phyloP scores from a whole-genome alignment of 2,329 filamentous ascomycete species.

The Aspergillus eucalypticola region DNA sequence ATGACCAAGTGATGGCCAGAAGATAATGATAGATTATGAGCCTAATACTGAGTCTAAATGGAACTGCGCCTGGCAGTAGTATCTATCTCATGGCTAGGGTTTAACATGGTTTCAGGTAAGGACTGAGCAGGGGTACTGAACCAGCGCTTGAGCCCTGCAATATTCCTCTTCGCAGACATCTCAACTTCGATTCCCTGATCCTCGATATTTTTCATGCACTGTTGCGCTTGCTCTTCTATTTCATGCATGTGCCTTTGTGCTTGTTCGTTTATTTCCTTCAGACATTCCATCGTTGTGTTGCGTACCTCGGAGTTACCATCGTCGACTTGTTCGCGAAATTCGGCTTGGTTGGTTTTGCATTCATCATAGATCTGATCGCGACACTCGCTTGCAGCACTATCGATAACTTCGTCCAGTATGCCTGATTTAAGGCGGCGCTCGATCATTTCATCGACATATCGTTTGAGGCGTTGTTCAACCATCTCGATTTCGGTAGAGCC shows the following conservation, averaged over 20 bases:
- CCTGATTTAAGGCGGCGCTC: constrained; percentile 14
- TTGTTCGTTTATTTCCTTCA: constrained; percentile 16
- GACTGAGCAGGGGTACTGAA: constrained; percentile 14
- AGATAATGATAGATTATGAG: not conserved
- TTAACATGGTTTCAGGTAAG: constrained; percentile 15
- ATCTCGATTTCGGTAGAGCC: constrained; percentile 8
- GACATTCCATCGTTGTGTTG: constrained; percentile 18
- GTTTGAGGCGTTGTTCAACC: constrained; percentile 17
- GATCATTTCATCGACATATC: constrained; percentile 15
- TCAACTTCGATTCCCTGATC: constrained; percentile 14
- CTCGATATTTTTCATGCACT: constrained; percentile 16
- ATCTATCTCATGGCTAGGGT: constrained; percentile 13
- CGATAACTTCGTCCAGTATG: constrained; percentile 19
- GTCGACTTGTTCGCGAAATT: constrained; percentile 21
- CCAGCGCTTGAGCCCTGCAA: constrained; percentile 15
- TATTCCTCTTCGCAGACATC: constrained; percentile 12
- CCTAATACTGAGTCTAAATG: constrained; percentile 15
- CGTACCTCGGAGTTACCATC: constrained; percentile 19
- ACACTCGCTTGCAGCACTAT: constrained; percentile 16
- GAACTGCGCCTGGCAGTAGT: constrained; percentile 19
- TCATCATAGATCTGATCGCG: constrained; percentile 20
- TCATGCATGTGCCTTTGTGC: constrained; percentile 15
- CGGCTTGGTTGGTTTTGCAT: constrained; percentile 19
- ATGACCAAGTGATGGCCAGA: too few relatives aligned
- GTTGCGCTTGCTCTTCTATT: constrained; percentile 17